phyloP scores from a whole-genome alignment of 371 early-diverging fungal genomes.

The Smittium culicis region DNA sequence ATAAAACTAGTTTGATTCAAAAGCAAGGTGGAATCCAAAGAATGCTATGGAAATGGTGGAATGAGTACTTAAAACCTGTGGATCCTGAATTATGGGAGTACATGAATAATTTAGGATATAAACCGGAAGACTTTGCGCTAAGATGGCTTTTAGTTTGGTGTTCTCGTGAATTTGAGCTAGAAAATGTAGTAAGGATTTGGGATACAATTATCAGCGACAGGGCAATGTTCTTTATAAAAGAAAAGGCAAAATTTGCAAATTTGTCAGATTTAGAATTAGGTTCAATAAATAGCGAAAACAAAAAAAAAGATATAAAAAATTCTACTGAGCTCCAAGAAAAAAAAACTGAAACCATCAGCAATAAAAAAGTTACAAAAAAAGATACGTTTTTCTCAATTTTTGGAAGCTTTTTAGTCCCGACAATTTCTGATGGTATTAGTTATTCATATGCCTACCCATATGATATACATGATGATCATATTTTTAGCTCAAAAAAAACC shows the following conservation, averaged over 20 bases:
- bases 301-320: too few species aligned
- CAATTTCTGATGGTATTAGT: background rate
- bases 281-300: background rate
- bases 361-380: background rate
- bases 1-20: background rate
- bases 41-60: constrained; percentile 16
- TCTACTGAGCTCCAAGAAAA: background rate
- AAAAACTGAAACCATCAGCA: background rate
- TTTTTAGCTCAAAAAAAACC: background rate
- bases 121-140: constrained; percentile 67
- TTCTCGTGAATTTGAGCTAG: constrained; percentile 68
- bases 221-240: too few species aligned
- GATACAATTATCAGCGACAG: constrained; percentile 45
- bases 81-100: constrained; percentile 24
- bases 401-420: background rate
- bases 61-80: constrained; percentile 9
- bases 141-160: constrained; percentile 74
- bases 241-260: too few species aligned
- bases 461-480: background rate
- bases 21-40: constrained; percentile 14
- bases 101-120: constrained; percentile 42
- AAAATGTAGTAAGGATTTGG: constrained; percentile 72
- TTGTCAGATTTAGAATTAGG: too few species aligned
- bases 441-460: background rate
- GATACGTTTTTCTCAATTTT: too few species aligned